Conservation (phyloP, 2,329 filamentous ascomycete species). For the Pseudodiploospora longispora region DNA sequence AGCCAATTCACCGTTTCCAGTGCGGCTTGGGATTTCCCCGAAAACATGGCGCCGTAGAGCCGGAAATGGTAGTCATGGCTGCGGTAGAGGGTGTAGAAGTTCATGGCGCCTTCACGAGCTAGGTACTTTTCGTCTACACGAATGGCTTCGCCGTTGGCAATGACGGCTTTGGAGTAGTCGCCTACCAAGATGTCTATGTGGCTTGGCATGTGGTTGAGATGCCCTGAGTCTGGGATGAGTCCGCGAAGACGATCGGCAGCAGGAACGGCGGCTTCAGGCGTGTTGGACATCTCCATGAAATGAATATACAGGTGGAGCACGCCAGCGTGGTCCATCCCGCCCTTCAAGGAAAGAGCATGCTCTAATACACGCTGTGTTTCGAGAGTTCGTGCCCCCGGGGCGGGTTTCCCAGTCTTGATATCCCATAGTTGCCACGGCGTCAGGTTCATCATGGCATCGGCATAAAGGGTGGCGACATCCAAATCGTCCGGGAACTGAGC, state of each 20-base stretch:
- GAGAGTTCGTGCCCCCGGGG: constrained; percentile 21
- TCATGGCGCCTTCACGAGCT: constrained; percentile 47
- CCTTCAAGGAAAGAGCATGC: constrained; percentile 37
- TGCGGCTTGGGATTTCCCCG: constrained; percentile 54
- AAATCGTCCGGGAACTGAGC: constrained; percentile 30
- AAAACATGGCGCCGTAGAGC: constrained; percentile 72
- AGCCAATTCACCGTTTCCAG: constrained; percentile 52
- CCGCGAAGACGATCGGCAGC: constrained; percentile 54
- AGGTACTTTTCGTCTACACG: constrained; percentile 61
- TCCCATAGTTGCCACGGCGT: constrained; percentile 40
- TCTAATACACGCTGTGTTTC: constrained; percentile 28
- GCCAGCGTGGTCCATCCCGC: constrained; percentile 51
- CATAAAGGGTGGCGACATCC: constrained; percentile 28
- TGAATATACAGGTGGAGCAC: constrained; percentile 70
- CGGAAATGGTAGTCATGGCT: constrained; percentile 68
- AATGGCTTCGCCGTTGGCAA: constrained; percentile 59
- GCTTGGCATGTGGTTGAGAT: constrained; percentile 69
- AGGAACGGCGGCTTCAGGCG: constrained; percentile 53
- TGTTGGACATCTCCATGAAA: constrained; percentile 67
- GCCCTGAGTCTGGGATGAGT: constrained; percentile 61
- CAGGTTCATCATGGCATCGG: constrained; percentile 40
- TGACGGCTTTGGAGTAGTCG: constrained; percentile 59
- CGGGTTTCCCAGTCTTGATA: constrained; percentile 24
- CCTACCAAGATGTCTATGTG: constrained; percentile 69
- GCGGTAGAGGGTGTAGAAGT: constrained; percentile 73